These are phyloP conservation scores for Aspergillus tanneri DNA, from an alignment of 2,329 filamentous ascomycete genomes.

Conservation along the genomic window DNA sequence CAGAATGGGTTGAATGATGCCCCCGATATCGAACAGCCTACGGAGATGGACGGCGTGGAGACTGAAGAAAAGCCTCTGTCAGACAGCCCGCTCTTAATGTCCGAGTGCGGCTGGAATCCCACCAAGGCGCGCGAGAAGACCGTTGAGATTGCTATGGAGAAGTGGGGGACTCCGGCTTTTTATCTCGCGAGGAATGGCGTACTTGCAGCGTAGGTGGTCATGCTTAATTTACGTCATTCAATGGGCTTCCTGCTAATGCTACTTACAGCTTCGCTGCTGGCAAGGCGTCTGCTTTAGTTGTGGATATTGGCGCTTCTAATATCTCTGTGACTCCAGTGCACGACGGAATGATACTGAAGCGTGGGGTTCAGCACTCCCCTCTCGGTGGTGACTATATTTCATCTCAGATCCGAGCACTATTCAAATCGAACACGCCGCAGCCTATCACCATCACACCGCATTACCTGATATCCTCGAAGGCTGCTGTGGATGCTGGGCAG, in stretches of 20 bases:
- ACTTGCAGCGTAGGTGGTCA: conserved; percentile 64
- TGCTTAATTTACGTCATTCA: not conserved
- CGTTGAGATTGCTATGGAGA: conserved; percentile 96
- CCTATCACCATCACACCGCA: conserved; percentile 77
- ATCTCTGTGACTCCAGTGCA: conserved; percentile 88
- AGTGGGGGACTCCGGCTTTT: conserved; percentile 92
- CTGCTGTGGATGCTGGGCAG: conserved; percentile 79
- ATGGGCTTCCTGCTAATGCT: conserved; percentile 6
- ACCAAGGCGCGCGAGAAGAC: conserved; percentile 86
- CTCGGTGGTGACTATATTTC: conserved; percentile 89
- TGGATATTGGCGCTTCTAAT: conserved; percentile 87
- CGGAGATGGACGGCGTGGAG: conserved; percentile 61
- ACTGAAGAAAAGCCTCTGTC: conserved; percentile 72
- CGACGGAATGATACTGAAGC: conserved; percentile 90
- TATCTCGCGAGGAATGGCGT: conserved; percentile 89
- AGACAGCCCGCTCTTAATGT: conserved; percentile 89
- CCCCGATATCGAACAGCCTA: conserved; percentile 56
- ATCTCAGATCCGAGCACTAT: conserved; percentile 79
- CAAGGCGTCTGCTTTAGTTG: conserved; percentile 86
- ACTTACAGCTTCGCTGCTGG: conserved; percentile 71
- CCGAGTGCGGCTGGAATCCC: conserved; percentile 90
- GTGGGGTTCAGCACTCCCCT: conserved; percentile 80
- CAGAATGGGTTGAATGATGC: conserved; percentile 79
- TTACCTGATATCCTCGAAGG: conserved; percentile 85
- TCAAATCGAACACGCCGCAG: conserved; percentile 63